A percentile compares a stretch with the other conserved stretches of the same genome.
Evolutionary conservation across 768 basidiomycete species (phyloP).

Genomic region (Mycena epipterygia): DNA sequence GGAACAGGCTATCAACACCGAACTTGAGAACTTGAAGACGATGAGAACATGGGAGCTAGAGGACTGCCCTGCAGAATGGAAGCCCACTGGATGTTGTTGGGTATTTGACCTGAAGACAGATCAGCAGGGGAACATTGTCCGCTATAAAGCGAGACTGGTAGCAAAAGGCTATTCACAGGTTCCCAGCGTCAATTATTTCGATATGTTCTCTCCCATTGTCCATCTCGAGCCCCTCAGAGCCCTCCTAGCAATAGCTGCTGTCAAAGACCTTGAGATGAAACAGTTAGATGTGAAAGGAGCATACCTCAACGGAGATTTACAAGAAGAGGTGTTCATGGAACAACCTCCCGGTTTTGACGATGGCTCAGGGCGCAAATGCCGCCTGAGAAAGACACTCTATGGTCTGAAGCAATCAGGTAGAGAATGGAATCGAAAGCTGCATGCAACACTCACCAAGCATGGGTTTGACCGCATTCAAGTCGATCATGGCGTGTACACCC

Average conservation of each 20-base stretch:
- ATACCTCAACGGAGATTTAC: background rate
- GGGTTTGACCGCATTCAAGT: background rate
- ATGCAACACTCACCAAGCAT: background rate
- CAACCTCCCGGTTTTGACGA: constrained; percentile 10
- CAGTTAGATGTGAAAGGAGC: constrained; percentile 8
- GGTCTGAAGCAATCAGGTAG: constrained; percentile 12
- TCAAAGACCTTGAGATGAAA: background rate
- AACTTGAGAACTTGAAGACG: background rate
- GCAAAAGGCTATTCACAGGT: background rate
- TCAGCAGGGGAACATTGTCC: background rate
- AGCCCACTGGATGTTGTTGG: background rate
- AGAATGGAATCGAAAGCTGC: constrained; percentile 42
- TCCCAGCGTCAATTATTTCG: background rate
- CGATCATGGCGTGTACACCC: background rate
- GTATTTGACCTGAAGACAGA: background rate
- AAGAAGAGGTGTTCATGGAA: constrained; percentile 2
- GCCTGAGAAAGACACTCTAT: constrained; percentile 3
- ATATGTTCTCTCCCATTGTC: background rate
- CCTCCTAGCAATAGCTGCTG: background rate
- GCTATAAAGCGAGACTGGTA: background rate
- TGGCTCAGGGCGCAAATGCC: constrained; percentile 1
- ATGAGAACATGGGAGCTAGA: constrained; percentile 3
- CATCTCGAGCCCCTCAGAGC: background rate
- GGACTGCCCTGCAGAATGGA: background rate
- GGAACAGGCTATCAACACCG: constrained; percentile 3